Percentiles rank a stretch among this genome's conserved stretches.
Conservation (phyloP, 352 stramenopile genomes). For the Poterioochromonas sp. region DNA sequence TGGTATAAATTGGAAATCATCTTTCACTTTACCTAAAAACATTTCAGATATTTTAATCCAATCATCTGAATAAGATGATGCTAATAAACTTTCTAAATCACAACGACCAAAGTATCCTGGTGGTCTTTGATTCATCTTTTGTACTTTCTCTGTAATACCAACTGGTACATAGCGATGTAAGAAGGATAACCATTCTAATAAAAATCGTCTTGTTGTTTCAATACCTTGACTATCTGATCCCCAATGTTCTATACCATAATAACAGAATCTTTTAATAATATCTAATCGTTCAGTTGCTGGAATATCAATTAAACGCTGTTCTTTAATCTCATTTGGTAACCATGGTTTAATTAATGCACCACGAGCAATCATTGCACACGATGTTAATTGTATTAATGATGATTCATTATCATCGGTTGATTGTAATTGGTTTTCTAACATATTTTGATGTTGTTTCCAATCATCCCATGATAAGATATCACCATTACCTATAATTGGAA, state of each 20-base stretch:
- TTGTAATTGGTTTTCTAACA: background rate
- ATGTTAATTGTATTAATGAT: slow-evolving; percentile 34
- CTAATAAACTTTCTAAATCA: slow-evolving; percentile 95
- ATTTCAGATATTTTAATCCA: slow-evolving; percentile 99
- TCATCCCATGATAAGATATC: slow-evolving; percentile 67
- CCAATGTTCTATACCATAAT: slow-evolving; percentile 97
- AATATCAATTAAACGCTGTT: slow-evolving; percentile 91
- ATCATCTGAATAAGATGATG: slow-evolving; percentile 82
- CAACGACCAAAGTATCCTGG: slow-evolving; percentile 72
- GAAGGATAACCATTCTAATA: slow-evolving; percentile 98
- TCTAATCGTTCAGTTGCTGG: slow-evolving; percentile 88
- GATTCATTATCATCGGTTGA: background rate
- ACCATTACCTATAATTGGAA: slow-evolving; percentile 86
- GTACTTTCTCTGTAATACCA: slow-evolving; percentile 82
- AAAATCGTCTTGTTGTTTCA: slow-evolving; percentile 90
- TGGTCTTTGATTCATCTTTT: slow-evolving; percentile 93
- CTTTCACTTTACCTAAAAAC: slow-evolving; percentile 85
- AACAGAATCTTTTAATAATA: slow-evolving; percentile 66
- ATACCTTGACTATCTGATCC: slow-evolving; percentile 94
- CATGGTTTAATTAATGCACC: slow-evolving; percentile 98
- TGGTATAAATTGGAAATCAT: slow-evolving; percentile 77
- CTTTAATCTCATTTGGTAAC: slow-evolving; percentile 97
- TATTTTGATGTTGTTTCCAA: slow-evolving; percentile 50
- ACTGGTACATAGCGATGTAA: slow-evolving; percentile 94
- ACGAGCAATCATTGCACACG: slow-evolving; percentile 56